Evolutionary conservation across 208 protist species (phyloP), one percentile per base, ranked within the genome.

Genomic region (Acanthamoeba triangularis): DNA sequence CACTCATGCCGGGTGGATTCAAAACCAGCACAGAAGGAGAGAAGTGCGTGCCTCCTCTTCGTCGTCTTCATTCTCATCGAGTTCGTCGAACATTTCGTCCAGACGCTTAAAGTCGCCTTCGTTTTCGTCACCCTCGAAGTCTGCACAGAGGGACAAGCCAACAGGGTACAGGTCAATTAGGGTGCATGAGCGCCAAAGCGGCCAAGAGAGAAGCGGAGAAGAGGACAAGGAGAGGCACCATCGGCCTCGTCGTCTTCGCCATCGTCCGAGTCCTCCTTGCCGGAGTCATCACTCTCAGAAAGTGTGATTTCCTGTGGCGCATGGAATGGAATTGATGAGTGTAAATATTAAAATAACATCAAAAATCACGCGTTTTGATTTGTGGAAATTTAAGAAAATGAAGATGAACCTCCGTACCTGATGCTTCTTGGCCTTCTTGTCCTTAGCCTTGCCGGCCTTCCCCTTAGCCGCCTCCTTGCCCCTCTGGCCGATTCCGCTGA

Each of bases 31-130:
- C 28, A 76, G 30, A 84, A 33, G 44, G 16, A 30, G 7, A 41
- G 44, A 41, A 54, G 7, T 14, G 52, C 18, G 47, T 37, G 72
- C 67, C 63, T 76, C 88, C 20, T 72, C 88, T n/a, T 76, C 59
- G 2, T 72, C 88, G 7, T 93, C 67, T 28, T 93, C 41, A 23
- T 92, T 44, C 14, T 90, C 88, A 3, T 93, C 67, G 18, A 93
- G 63, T 30, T 72, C 88, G n/a, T 93, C 88, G 18, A 93, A 93
- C 35, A 93, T 47, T 41, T 93, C 88, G 35, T 93, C 88, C 61
- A 93, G n/a, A 41, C 59, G 59, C 67, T 93, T 72, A 35, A 28
- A 72, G 41, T 93, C 88, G 13, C 67, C 88, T 52, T 78, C 63
- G 54, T 87, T 41, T 25, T 93, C 63, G 23, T 52, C 88, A 20